A percentile compares a stretch with the other conserved stretches of the same genome.
phyloP scores from a whole-genome alignment of 1,284 basidiomycete genomes.

The Marasmius oreades region DNA sequence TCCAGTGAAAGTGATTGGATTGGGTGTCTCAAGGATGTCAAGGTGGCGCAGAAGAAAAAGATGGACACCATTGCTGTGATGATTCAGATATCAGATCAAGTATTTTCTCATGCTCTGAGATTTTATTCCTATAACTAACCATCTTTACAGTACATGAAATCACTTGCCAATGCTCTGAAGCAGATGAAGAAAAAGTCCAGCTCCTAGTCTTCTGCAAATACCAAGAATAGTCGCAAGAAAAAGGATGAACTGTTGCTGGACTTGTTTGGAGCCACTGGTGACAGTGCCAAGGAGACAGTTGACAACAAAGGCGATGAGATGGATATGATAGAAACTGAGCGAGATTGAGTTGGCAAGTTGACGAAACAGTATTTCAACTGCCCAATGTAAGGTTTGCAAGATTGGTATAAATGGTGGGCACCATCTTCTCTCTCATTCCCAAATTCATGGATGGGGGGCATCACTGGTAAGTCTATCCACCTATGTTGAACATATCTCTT shows the following conservation, averaged over 20 bases:
- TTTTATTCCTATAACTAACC: not conserved
- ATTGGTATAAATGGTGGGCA: not conserved
- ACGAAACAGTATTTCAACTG: not conserved
- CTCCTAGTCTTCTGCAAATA: not conserved
- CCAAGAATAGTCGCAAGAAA: not conserved
- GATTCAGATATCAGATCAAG: not conserved
- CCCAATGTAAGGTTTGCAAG: not conserved
- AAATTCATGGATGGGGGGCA: too few relatives aligned
- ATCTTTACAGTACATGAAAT: not conserved
- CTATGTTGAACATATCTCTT: too few relatives aligned
- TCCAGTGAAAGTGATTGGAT: not conserved
- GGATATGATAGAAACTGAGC: not conserved
- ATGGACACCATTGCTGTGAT: not conserved
- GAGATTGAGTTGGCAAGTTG: not conserved
- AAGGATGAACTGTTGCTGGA: not conserved
- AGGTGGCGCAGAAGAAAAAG: not conserved
- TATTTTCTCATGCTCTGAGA: not conserved
- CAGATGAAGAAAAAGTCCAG: not conserved
- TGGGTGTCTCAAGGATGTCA: not conserved
- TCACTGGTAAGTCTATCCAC: too few relatives aligned
- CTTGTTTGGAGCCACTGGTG: not conserved
- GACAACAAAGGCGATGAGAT: not conserved
- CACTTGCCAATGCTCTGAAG: not conserved
- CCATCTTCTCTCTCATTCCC: too few relatives aligned
- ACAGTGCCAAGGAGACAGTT: not conserved